These are phyloP conservation scores for Raffaelea albimanens DNA, from an alignment of 2,329 filamentous ascomycete genomes.

Conservation along the genomic window DNA sequence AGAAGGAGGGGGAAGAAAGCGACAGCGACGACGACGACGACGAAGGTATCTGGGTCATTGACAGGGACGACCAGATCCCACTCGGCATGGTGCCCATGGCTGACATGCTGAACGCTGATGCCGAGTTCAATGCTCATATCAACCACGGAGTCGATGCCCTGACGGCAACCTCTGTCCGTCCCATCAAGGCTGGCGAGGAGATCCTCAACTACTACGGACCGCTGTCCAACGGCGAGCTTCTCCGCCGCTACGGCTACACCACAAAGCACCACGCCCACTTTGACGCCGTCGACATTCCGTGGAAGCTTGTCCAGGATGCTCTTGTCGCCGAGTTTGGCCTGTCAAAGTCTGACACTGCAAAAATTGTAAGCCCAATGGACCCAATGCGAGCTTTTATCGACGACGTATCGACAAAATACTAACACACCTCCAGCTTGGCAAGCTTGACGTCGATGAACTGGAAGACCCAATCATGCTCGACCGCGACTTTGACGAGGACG, in stretches of 20 bases:
- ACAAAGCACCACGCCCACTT: constrained; percentile 67
- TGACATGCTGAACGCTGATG: constrained; percentile 83
- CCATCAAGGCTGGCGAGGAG: constrained; percentile 63
- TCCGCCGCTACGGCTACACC: constrained; percentile 82
- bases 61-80: constrained; percentile 44
- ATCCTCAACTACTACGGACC: constrained; percentile 86
- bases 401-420: too few species aligned
- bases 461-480: constrained; percentile 69
- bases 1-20: constrained; percentile 39
- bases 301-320: constrained; percentile 29
- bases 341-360: constrained; percentile 25
- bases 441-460: constrained; percentile 54
- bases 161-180: constrained; percentile 61
- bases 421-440: constrained; percentile 23
- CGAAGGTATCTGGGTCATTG: constrained; percentile 56
- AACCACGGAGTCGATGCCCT: constrained; percentile 47
- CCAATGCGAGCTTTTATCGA: too few species aligned
- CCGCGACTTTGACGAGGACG: constrained; percentile 41
- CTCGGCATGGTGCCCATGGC: constrained; percentile 90
- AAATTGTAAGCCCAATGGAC: constrained; percentile 26
- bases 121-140: constrained; percentile 67
- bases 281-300: constrained; percentile 73
- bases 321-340: constrained; percentile 13
- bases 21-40: constrained; percentile 39
- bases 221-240: constrained; percentile 70